Evolutionary conservation across 345 rosid species (phyloP).

Genomic region (Acer yangbiense): DNA sequence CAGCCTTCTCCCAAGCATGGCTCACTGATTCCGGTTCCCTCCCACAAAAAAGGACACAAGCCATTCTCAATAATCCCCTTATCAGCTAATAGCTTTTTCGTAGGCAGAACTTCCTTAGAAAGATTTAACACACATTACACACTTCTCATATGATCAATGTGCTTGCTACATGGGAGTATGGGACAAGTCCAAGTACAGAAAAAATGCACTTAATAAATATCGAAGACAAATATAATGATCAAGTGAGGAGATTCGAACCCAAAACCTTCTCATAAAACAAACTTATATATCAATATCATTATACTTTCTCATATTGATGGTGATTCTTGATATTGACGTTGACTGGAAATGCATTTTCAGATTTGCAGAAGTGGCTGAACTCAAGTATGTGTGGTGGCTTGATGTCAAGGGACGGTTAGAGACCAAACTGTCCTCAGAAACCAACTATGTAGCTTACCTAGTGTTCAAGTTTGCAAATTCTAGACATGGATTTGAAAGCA

Average conservation of each 20-base stretch:
- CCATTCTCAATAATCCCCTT: too few relatives aligned
- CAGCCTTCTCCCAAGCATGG: too few relatives aligned
- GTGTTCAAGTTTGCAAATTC: constrained; percentile 17
- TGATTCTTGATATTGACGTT: not conserved
- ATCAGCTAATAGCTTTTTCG: too few relatives aligned
- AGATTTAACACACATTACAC: too few relatives aligned
- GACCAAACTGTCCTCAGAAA: constrained; percentile 19
- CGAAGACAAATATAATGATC: not conserved
- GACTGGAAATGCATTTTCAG: constrained; percentile 12
- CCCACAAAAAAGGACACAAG: too few relatives aligned
- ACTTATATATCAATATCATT: too few relatives aligned
- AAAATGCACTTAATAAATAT: too few relatives aligned
- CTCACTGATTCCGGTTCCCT: too few relatives aligned
- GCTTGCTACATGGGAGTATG: too few relatives aligned
- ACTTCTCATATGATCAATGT: too few relatives aligned
- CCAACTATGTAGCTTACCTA: constrained; percentile 35
- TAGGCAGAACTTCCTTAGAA: too few relatives aligned
- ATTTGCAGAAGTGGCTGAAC: constrained; percentile 38
- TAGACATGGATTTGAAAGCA: constrained; percentile 5
- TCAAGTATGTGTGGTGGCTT: constrained; percentile 21
- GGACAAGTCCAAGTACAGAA: not conserved
- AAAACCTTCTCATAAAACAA: too few relatives aligned
- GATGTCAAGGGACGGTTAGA: constrained; percentile 22
- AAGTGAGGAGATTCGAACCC: not conserved
- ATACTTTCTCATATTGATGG: not conserved